These are phyloP conservation scores for Aspergillus steynii DNA, from an alignment of 495 filamentous ascomycete genomes.

Conservation along the genomic window DNA sequence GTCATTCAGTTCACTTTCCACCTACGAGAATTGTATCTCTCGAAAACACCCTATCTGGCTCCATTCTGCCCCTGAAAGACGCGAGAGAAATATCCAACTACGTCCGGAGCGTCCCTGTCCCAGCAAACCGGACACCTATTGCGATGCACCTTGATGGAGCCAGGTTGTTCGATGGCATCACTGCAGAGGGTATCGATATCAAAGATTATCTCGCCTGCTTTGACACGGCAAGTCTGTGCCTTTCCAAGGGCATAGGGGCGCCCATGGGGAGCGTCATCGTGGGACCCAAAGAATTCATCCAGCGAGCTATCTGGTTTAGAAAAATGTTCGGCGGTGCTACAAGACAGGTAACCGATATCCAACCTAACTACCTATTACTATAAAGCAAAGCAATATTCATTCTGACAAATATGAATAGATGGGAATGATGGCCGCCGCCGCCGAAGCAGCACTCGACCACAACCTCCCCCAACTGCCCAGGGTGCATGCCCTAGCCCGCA, in stretches of 20 bases:
- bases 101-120: conserved; percentile 50
- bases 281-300: conserved; percentile 55
- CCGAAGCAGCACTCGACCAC: conserved; percentile 30
- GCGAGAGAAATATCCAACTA: conserved; percentile 59
- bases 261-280: conserved; percentile 71
- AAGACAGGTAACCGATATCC: conserved; percentile 47
- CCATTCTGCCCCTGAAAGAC: conserved; percentile 66
- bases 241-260: conserved; percentile 76
- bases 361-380: neutral
- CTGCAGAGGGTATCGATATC: conserved; percentile 51
- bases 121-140: conserved; percentile 31
- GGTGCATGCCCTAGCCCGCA: conserved; percentile 16
- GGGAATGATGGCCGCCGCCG: conserved; percentile 34
- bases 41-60: conserved; percentile 73
- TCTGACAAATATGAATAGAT: conserved; percentile 1
- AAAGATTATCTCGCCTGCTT: conserved; percentile 63
- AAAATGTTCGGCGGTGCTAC: conserved; percentile 75
- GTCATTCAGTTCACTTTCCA: conserved; percentile 51
- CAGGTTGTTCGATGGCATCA: conserved; percentile 65
- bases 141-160: conserved; percentile 75
- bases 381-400: neutral
- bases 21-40: conserved; percentile 69
- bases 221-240: conserved; percentile 70
- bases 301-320: conserved; percentile 62
- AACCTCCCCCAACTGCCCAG: conserved; percentile 30